phyloP scores from a whole-genome alignment of 2,329 filamentous ascomycete genomes.

The Aspergillus versicolor region DNA sequence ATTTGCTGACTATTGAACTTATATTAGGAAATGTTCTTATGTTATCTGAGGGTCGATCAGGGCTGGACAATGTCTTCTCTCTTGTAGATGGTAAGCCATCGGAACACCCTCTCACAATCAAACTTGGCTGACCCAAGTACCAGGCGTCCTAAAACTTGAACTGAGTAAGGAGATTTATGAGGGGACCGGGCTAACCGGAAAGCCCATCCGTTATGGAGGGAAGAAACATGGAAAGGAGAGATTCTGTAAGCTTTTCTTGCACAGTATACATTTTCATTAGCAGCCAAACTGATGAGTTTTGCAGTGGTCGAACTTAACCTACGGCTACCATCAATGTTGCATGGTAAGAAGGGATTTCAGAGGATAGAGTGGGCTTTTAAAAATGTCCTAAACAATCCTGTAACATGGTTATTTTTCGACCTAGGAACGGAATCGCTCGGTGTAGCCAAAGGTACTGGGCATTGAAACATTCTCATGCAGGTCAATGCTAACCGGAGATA shows the following conservation, averaged over 20 bases:
- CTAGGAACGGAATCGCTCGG: constrained; percentile 32
- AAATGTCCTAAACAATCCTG: constrained; percentile 67
- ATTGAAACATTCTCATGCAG: background rate
- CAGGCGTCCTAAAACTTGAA: constrained; percentile 71
- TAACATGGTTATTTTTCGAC: constrained; percentile 79
- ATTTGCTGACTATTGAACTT: background rate
- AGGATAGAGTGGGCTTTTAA: constrained; percentile 74
- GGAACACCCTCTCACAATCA: background rate
- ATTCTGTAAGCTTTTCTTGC: constrained; percentile 60
- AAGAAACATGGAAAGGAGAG: constrained; percentile 66
- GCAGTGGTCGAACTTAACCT: constrained; percentile 77
- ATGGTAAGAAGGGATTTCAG: constrained; percentile 80
- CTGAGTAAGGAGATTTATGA: constrained; percentile 82
- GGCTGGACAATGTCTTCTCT: constrained; percentile 70
- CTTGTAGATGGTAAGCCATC: constrained; percentile 64
- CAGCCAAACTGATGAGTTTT: constrained; percentile 13
- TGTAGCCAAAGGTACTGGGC: constrained; percentile 44
- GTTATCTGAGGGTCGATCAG: constrained; percentile 74
- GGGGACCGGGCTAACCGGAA: constrained; percentile 74
- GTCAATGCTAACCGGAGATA: constrained; percentile 15
- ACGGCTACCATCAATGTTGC: constrained; percentile 70
- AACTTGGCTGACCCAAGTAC: constrained; percentile 2
- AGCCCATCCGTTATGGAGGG: constrained; percentile 58
- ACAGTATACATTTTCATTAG: background rate
- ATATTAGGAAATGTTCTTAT: constrained; percentile 71